phyloP scores from a whole-genome alignment of 352 stramenopile genomes.

The Saprolegnia diclina region DNA sequence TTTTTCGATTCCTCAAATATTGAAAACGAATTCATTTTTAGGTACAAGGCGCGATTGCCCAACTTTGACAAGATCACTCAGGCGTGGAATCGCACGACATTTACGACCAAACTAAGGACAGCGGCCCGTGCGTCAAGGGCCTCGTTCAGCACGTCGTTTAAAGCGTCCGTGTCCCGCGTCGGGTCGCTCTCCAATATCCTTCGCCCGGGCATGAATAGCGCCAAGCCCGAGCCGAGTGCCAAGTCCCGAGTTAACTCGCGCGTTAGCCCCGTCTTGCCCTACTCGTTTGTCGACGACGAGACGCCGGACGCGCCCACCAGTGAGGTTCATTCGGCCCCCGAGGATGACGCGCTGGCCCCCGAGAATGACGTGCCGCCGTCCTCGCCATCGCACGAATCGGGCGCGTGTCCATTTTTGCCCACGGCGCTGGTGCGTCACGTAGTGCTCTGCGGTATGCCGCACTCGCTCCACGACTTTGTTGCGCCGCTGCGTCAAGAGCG shows the following conservation, averaged over 20 bases:
- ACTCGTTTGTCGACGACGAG: neutral
- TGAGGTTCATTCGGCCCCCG: neutral
- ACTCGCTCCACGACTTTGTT: slow-evolving; percentile 51
- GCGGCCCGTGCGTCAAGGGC: neutral
- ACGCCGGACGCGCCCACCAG: neutral
- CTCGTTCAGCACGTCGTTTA: neutral
- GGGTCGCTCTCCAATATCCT: neutral
- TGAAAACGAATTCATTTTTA: too few relatives aligned
- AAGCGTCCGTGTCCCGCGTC: neutral
- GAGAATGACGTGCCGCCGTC: neutral
- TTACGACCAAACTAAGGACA: neutral
- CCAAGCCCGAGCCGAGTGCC: neutral
- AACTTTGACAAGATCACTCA: slow-evolving; percentile 3
- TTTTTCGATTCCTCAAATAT: too few relatives aligned
- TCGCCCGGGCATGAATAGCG: neutral
- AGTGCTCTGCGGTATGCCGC: slow-evolving; percentile 64
- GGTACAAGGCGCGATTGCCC: slow-evolving; percentile 6
- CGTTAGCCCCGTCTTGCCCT: neutral
- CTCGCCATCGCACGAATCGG: neutral
- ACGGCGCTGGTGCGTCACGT: slow-evolving; percentile 41
- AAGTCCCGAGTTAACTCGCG: neutral
- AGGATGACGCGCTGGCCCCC: neutral
- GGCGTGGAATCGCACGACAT: slow-evolving; percentile 8
- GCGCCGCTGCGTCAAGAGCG: slow-evolving; percentile 43
- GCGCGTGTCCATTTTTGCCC: slow-evolving; percentile 26